A percentile compares a stretch with the other conserved stretches of the same genome.
Conservation (phyloP, 192 early-diverging fungal genomes). For the Coemansia sp. region DNA sequence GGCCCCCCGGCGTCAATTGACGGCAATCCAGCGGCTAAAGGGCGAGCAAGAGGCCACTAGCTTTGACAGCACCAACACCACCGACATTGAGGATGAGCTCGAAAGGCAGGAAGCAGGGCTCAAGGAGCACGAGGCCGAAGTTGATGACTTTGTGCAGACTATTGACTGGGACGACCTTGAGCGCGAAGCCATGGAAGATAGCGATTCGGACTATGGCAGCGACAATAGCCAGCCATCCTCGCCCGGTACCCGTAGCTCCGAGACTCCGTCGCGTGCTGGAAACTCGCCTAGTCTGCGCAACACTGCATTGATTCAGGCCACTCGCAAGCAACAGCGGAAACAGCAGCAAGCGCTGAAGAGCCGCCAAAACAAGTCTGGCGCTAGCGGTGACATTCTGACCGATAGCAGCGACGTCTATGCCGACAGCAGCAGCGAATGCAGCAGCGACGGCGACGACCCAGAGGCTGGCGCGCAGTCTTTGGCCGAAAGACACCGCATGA, state of each 20-base stretch:
- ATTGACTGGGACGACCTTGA: conserved; percentile 59
- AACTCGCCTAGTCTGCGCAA: conserved; percentile 19
- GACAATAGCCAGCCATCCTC: conserved; percentile 4
- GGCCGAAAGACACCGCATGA: conserved; percentile 20
- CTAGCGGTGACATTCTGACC: conserved; percentile 2
- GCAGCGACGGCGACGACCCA: conserved; percentile 29
- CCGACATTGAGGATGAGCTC: conserved; percentile 49
- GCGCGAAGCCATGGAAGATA: conserved; percentile 51
- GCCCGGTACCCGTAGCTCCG: conserved; percentile 3
- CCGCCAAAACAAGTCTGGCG: conserved; percentile 1
- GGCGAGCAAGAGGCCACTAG: conserved; percentile 15
- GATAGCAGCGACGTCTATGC: conserved; percentile 35
- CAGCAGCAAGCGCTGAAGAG: conserved; percentile 16
- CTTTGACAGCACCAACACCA: conserved; percentile 51
- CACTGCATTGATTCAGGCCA: conserved; percentile 25
- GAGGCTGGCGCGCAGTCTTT: conserved; percentile 2
- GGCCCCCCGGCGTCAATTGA: conserved; percentile 6
- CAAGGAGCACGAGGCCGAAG: conserved; percentile 52
- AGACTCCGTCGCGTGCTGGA: conserved; percentile 11
- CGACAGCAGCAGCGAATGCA: conserved; percentile 21
- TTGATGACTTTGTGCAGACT: conserved; percentile 57
- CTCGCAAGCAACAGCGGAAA: conserved; percentile 11
- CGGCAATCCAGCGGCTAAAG: conserved; percentile 22
- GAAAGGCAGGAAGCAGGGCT: conserved; percentile 53
- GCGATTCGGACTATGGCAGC: conserved; percentile 37